Evolutionary conservation across 495 filamentous ascomycete genomes (phyloP).

Genomic region (Astrocystis sublimbata): DNA sequence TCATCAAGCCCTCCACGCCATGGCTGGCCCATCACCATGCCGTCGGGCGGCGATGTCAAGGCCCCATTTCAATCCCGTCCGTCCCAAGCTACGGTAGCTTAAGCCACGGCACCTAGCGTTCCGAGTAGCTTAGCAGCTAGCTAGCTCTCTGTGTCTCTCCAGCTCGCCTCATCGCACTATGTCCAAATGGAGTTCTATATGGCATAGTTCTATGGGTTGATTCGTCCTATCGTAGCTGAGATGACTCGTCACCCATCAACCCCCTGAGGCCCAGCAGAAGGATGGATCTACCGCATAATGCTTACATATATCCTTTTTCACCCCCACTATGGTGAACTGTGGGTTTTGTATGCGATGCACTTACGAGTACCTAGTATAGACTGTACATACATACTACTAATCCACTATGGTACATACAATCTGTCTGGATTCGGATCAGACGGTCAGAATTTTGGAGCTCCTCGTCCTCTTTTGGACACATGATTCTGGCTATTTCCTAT

Average conservation of each 20-base stretch:
- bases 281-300: neutral
- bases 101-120: neutral
- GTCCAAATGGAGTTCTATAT: neutral
- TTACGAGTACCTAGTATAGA: no score
- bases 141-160: neutral
- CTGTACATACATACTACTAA: no score
- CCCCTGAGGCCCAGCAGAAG: neutral
- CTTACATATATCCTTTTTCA: neutral
- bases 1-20: neutral
- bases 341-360: no score
- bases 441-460: no score
- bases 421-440: no score
- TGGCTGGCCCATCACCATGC: slow-evolving; percentile 1
- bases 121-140: neutral
- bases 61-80: neutral
- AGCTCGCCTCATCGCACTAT: neutral
- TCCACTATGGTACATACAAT: no score
- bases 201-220: neutral
- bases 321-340: no score
- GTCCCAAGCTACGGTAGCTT: neutral
- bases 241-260: neutral
- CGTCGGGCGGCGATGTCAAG: slow-evolving; percentile 9
- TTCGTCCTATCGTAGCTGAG: neutral
- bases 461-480: no score
- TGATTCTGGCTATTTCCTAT: no score